These are phyloP conservation scores for Micractinium conductrix DNA, from an alignment of 139 green algal species.

Conservation along the genomic window DNA sequence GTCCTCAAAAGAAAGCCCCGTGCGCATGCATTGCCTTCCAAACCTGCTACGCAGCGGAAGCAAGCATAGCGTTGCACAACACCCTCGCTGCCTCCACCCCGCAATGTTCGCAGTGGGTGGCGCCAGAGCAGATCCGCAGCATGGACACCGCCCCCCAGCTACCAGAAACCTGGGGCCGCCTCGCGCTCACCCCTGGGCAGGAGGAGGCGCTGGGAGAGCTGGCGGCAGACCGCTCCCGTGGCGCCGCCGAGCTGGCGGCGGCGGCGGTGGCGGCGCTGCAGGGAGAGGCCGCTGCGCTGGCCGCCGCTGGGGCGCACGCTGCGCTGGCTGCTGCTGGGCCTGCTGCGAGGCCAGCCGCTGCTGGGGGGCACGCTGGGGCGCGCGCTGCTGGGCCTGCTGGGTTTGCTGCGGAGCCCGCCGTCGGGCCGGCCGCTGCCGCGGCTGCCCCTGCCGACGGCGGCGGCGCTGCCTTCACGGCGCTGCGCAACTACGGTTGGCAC, in stretches of 20 bases:
- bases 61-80: too few relatives aligned
- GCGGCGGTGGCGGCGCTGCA: constrained; percentile 11
- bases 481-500: constrained; percentile 43
- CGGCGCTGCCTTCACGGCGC: too few relatives aligned
- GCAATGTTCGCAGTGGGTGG: too few relatives aligned
- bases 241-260: constrained; percentile 47
- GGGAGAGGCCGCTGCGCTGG: background rate
- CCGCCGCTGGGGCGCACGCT: background rate
- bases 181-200: background rate
- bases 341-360: background rate
- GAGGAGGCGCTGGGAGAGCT: constrained; percentile 27
- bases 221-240: constrained; percentile 40
- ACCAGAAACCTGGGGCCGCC: constrained; percentile 5
- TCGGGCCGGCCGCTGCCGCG: too few relatives aligned
- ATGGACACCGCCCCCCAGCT: constrained; percentile 25
- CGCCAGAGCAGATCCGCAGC: background rate
- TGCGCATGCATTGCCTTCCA: too few relatives aligned
- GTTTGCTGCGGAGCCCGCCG: too few relatives aligned
- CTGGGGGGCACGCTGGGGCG: background rate
- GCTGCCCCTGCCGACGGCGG: too few relatives aligned
- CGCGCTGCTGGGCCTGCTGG: too few relatives aligned
- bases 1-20: too few relatives aligned
- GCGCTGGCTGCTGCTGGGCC: background rate
- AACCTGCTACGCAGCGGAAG: too few relatives aligned
- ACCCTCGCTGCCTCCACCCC: too few relatives aligned